phyloP scores from a whole-genome alignment of 2,329 filamentous ascomycete species.

The Ophioceras dolichostomum region DNA sequence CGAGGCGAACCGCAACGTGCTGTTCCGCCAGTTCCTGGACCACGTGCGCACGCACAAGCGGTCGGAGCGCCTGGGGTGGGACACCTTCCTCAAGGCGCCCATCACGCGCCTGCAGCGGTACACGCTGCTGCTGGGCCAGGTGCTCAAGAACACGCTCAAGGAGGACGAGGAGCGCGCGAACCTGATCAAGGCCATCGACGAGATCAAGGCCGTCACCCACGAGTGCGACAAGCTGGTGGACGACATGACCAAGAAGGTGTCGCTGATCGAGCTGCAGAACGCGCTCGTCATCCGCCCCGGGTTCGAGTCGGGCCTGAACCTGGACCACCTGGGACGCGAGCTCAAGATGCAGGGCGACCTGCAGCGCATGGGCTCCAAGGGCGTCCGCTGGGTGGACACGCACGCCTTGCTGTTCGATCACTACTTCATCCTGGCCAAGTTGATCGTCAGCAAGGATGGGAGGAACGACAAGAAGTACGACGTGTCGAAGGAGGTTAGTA shows the following conservation, averaged over 20 bases:
- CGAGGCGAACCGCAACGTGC: conserved; percentile 71
- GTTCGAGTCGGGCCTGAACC: conserved; percentile 80
- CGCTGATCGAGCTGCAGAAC: conserved; percentile 69
- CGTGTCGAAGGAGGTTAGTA: conserved; percentile 71
- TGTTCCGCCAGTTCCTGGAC: conserved; percentile 80
- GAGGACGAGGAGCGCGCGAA: conserved; percentile 88
- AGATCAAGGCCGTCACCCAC: conserved; percentile 78
- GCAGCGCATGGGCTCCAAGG: conserved; percentile 75
- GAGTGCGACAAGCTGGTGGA: conserved; percentile 90
- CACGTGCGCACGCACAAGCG: conserved; percentile 65
- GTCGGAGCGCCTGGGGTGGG: conserved; percentile 80
- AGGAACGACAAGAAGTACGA: conserved; percentile 78
- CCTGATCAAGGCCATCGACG: conserved; percentile 70
- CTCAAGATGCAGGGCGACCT: conserved; percentile 83
- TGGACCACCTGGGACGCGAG: conserved; percentile 87
- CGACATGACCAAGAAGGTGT: conserved; percentile 83
- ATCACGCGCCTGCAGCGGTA: conserved; percentile 91
- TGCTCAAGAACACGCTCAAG: conserved; percentile 69
- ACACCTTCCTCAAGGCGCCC: conserved; percentile 84
- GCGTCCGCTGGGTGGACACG: conserved; percentile 88
- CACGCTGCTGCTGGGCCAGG: conserved; percentile 67
- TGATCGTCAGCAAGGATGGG: conserved; percentile 54
- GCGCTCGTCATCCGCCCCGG: conserved; percentile 79
- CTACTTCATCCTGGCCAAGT: conserved; percentile 87
- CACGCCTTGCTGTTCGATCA: conserved; percentile 93